Percentiles rank a stretch among this genome's conserved stretches.
phyloP scores from a whole-genome alignment of 2,329 filamentous ascomycete species.

The Colletotrichum melonis region DNA sequence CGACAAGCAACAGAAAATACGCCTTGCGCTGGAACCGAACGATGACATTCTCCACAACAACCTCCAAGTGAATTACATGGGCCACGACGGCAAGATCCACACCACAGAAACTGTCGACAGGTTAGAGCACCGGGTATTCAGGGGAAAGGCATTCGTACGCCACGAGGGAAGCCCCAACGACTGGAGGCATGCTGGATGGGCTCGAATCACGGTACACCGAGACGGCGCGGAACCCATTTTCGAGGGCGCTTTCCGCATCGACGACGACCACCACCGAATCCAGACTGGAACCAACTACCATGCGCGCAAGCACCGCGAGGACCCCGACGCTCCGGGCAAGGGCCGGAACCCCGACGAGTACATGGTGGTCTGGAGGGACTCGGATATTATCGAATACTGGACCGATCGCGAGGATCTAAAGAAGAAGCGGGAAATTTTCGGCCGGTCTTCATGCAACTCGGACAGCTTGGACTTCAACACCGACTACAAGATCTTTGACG shows the following conservation, averaged over 20 bases:
- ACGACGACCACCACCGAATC: constrained; percentile 88
- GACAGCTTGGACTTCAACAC: constrained; percentile 86
- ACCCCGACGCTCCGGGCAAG: constrained; percentile 71
- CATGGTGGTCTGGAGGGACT: constrained; percentile 94
- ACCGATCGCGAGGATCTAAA: constrained; percentile 67
- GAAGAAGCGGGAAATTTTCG: constrained; percentile 63
- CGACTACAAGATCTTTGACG: constrained; percentile 65
- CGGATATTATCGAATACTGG: constrained; percentile 72
- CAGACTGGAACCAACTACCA: constrained; percentile 81
- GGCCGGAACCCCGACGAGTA: constrained; percentile 68
- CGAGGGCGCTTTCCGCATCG: constrained; percentile 86
- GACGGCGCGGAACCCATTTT: constrained; percentile 87
- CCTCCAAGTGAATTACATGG: constrained; percentile 79
- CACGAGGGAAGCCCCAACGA: constrained; percentile 59
- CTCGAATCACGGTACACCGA: constrained; percentile 79
- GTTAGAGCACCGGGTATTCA: constrained; percentile 83
- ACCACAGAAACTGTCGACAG: constrained; percentile 78
- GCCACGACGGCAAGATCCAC: constrained; percentile 75
- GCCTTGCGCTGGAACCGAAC: constrained; percentile 87
- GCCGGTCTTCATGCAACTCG: constrained; percentile 71
- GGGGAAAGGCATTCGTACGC: constrained; percentile 80
- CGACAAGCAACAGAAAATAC: constrained; percentile 74
- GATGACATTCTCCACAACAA: constrained; percentile 86
- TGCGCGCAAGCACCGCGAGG: constrained; percentile 75
- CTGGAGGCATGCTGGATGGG: constrained; percentile 89